A percentile compares a stretch with the other conserved stretches of the same genome.
Conservation (phyloP, 345 rosid genomes). For the Aquilaria malaccensis region DNA sequence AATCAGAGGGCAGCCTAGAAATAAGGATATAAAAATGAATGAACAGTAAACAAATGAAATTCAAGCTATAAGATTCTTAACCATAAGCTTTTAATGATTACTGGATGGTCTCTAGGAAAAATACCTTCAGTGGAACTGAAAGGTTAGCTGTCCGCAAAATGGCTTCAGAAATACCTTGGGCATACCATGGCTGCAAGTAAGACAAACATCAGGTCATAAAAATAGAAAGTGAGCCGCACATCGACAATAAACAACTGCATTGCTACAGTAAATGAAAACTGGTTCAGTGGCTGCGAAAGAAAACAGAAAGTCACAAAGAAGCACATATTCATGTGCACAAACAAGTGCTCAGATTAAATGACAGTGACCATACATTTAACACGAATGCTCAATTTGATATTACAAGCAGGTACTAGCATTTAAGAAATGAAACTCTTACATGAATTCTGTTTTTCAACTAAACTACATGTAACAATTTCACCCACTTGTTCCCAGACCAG, state of each 20-base stretch:
- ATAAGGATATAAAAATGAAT: not conserved
- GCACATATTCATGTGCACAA: no score
- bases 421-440: no score
- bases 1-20: not conserved
- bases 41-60: not conserved
- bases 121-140: conserved; percentile 79
- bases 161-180: conserved; percentile 97
- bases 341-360: no score
- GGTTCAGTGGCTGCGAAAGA: conserved; percentile 1
- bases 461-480: no score
- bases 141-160: conserved; percentile 84
- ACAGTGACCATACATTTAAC: no score
- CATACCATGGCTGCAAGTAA: conserved; percentile 88
- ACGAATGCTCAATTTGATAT: no score
- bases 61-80: conserved; percentile 6
- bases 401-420: no score
- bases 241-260: conserved; percentile 4
- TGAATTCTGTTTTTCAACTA: no score
- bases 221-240: conserved; percentile 1
- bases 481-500: no score
- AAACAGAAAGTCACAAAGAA: no score
- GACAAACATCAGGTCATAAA: conserved; percentile 8
- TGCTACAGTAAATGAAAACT: conserved; percentile 3
- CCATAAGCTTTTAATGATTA: not conserved
- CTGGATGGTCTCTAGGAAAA: conserved; percentile 7